Evolutionary conservation across 2,329 filamentous ascomycete genomes (phyloP), one percentile per base, ranked within the genome.

Genomic region (Paramyrothecium sp.): DNA sequence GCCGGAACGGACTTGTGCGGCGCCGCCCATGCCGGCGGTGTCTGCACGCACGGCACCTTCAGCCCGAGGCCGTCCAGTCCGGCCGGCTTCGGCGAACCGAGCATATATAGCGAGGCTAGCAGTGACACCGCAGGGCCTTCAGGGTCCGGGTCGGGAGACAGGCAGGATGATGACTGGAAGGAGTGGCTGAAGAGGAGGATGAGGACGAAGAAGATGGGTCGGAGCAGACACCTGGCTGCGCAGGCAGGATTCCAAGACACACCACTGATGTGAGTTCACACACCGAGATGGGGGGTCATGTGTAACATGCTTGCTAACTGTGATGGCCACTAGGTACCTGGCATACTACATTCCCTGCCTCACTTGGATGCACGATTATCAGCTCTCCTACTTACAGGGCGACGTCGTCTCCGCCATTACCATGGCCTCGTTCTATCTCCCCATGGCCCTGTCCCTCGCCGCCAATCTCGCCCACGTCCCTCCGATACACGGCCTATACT

Each of bases 341-440:
- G 87, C 89, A 3, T 98, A 99, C 77, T 99, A 99, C 71, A 80
- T 99, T 50, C 95, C 95, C 0, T 91, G 93, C 60, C 78, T 97
- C 63, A 92, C 89, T 62, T 99, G 95, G 95, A 89, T 96, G 60
- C 82, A 81, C 54, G 91, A 97, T 75, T 99, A 99, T 74, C 86
- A 84, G 65, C 88, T 86, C 82, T 84, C 86, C 3, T 97, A 91
- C 73, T 74, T 98, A 51, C 86, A 89, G 65, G 95, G 95, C 51
- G 95, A 99, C 73, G 76, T 98, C 19, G 80, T 96, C 16, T 89
- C 94, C 10, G 93, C 94, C 52, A 73, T 98, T 61, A 98, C 95
- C n/a, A 89, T 99, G 78, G 91, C 94, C n/a, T 97, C 93, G 23
- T 95, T 99, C 77, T 99, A 99, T 73, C 89, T 99, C 41, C 95